phyloP scores from a whole-genome alignment of 306 rosid species.

The Clitoria ternatea region DNA sequence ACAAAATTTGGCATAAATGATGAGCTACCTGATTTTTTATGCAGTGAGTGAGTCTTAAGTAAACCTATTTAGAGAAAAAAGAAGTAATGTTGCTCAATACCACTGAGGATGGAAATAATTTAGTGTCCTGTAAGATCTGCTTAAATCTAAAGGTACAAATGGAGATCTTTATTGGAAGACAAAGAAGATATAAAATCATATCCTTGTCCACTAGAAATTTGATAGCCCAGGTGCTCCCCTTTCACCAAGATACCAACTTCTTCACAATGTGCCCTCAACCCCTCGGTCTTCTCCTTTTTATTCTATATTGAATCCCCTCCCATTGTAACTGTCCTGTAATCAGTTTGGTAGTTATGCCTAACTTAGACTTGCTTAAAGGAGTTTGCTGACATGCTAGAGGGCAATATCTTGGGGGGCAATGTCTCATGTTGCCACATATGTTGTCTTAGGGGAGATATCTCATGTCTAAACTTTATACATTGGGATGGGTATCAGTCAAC shows the following conservation, averaged over 20 bases:
- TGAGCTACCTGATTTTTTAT: constrained; percentile 6
- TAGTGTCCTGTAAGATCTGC: not conserved
- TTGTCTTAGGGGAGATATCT: not conserved
- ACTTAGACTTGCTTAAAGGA: not conserved
- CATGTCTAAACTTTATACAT: constrained; percentile 5
- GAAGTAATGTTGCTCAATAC: not conserved
- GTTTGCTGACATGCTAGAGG: not conserved
- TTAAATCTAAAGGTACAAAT: not conserved
- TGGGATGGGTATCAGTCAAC: constrained; percentile 5
- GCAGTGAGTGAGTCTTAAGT: not conserved
- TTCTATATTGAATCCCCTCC: not conserved
- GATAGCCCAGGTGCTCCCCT: not conserved
- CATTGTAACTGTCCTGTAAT: not conserved
- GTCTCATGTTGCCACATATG: not conserved
- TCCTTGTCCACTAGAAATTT: not conserved
- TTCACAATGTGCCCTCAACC: not conserved
- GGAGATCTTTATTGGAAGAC: not conserved
- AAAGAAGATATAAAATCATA: not conserved
- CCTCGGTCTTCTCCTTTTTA: not conserved
- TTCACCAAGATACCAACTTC: not conserved
- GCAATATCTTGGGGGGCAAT: no score
- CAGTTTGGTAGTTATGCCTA: not conserved
- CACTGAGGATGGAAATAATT: constrained; percentile 7
- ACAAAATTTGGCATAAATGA: not conserved
- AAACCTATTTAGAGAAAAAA: not conserved